Percentiles rank a stretch among this genome's conserved stretches.
phyloP scores from a whole-genome alignment of 2,329 filamentous ascomycete species.

The Colletotrichum limetticola region DNA sequence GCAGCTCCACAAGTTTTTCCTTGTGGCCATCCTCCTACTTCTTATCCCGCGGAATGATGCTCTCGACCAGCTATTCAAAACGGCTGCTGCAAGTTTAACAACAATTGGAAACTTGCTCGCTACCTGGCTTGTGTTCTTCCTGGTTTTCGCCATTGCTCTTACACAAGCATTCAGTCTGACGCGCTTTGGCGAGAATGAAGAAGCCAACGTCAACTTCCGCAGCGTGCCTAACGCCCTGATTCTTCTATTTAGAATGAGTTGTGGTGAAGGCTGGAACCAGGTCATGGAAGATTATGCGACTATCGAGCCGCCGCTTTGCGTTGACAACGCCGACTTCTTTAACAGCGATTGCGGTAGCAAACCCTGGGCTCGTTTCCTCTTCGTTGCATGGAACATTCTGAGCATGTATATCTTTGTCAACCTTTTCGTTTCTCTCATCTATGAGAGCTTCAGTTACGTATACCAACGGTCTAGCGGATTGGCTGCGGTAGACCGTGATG shows the following conservation, averaged over 20 bases:
- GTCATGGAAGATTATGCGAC: conserved; percentile 95
- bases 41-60: conserved; percentile 97
- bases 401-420: conserved; percentile 99
- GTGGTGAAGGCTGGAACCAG: conserved; percentile 95
- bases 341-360: conserved; percentile 92
- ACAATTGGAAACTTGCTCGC: conserved; percentile 92
- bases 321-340: conserved; percentile 77
- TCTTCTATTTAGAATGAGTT: conserved; percentile 90
- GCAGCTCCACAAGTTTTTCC: conserved; percentile 91
- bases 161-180: conserved; percentile 97
- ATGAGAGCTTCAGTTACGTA: conserved; percentile 99
- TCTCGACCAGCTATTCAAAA: conserved; percentile 98
- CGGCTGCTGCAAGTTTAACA: conserved; percentile 90
- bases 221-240: conserved; percentile 95
- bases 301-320: conserved; percentile 84
- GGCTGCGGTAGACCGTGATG: conserved; percentile 88
- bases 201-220: conserved; percentile 88
- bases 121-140: conserved; percentile 96
- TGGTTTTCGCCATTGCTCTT: conserved; percentile 95
- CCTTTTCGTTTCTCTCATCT: conserved; percentile 97
- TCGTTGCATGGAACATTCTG: conserved; percentile 97
- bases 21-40: conserved; percentile 88
- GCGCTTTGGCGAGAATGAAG: conserved; percentile 80
- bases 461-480: conserved; percentile 97
- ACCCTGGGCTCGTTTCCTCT: conserved; percentile 87